Base-by-base conservation (phyloP, 768 basidiomycete genomes). In the Lentinula guzmanii region DNA sequence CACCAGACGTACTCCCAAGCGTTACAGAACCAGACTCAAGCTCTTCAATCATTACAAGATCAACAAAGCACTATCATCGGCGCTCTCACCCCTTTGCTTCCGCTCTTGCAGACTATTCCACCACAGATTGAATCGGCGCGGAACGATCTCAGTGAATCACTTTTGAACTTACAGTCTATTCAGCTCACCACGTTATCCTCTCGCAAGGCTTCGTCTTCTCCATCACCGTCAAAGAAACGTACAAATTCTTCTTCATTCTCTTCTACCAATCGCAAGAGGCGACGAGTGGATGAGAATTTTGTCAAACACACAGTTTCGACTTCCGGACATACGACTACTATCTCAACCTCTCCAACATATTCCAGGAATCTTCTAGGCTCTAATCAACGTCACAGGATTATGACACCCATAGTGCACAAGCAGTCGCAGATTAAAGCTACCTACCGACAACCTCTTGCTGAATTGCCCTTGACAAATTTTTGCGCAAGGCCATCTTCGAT, bases 1-100 rank as follows among this genome's bases (percentile, higher is more conserved):
- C 64, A 63, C 39, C 66, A 71, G 45, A 67, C 65, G 3, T 42
- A 60, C 59, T 70, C 75, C 11, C 77, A 76, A 62, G 64, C 71
- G 53, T 71, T 87, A 28, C 84, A 86, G 68, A 76, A 77, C 15
- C 83, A 88, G 59, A 73, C 76, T 2, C 81, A 84, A 66, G 76
- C 79, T 10, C 73, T 89, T 55, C 86, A 86, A 63, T 77, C 78
- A 2, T 69, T 90, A 24, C 85, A 87, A 65, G 81, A 84, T 21
- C 87, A 89, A 64, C 86, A 89, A 68, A 76, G 73, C 18, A 76
- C 79, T 11, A 77, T 88, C 0, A 69, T 89, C 2, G 68, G 82
- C 24, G 74, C 83, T 10, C 71, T 91, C 1, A 63, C 82, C 0
- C 86, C 89, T 6, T 70, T 91, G 15, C 70, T 87, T 2, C 86